These are phyloP conservation scores for Zygoascus ofunaensis DNA, from an alignment of 805 yeast species.

Conservation along the genomic window DNA sequence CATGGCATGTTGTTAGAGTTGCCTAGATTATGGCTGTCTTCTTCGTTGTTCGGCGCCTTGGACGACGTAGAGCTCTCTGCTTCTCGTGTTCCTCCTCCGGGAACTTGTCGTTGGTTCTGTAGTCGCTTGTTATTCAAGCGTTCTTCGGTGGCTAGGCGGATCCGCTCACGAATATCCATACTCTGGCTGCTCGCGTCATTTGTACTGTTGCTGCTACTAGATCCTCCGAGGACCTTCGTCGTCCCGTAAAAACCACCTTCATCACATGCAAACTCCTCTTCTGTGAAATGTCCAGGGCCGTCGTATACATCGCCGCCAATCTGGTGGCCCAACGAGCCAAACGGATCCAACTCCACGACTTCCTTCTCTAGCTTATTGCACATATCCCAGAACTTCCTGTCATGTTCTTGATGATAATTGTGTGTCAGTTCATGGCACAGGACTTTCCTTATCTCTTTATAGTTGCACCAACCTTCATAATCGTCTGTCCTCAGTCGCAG, in stretches of 20 bases:
- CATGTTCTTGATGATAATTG: conserved; percentile 30
- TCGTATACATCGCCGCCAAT: conserved; percentile 16
- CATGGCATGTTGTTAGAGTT: too few species aligned
- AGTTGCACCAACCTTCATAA: conserved; percentile 30
- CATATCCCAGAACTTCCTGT: conserved; percentile 28
- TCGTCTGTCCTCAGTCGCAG: conserved; percentile 32
- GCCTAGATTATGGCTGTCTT: too few species aligned
- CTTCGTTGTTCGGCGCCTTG: too few species aligned
- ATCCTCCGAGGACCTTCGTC: conserved; percentile 16
- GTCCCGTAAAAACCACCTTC: conserved; percentile 23
- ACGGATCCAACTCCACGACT: conserved; percentile 25
- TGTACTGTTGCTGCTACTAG: neutral
- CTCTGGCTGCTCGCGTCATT: neutral
- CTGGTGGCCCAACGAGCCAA: conserved; percentile 21
- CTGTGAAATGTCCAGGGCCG: conserved; percentile 14
- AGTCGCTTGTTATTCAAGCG: neutral
- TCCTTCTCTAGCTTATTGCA: conserved; percentile 28
- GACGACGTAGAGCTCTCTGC: too few species aligned
- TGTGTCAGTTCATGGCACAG: conserved; percentile 34
- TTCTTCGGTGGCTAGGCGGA: conserved; percentile 1
- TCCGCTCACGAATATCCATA: neutral
- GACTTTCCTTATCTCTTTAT: conserved; percentile 27
- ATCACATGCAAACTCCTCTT: conserved; percentile 14
- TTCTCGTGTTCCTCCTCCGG: too few species aligned
- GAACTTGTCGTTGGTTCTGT: too few species aligned